A percentile compares a stretch with the other conserved stretches of the same genome.
Evolutionary conservation across 257 asterid genomes (phyloP).

Genomic region (Rehmannia glutinosa): DNA sequence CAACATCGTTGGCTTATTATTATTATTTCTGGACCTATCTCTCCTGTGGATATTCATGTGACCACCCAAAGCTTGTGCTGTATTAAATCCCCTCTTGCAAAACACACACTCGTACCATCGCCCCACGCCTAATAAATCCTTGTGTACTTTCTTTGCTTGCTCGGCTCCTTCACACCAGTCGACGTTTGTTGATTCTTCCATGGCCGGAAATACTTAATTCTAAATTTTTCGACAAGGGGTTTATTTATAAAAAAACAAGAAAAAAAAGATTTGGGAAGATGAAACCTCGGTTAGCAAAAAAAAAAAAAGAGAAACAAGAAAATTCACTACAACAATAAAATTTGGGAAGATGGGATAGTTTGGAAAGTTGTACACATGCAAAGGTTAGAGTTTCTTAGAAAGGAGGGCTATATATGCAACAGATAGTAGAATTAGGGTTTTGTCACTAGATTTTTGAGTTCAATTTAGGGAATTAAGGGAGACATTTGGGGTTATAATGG

Average conservation of each 20-base stretch:
- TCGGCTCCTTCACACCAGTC: slow-evolving; percentile 1
- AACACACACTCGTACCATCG: slow-evolving; percentile 52
- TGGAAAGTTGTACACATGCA: background rate
- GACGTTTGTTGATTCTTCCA: background rate
- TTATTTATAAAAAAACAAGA: no score
- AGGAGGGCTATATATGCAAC: background rate
- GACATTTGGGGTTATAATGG: background rate
- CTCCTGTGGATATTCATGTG: slow-evolving; percentile 62
- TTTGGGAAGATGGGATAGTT: background rate
- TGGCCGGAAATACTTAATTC: background rate
- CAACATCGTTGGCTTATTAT: slow-evolving; percentile 11
- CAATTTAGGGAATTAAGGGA: background rate
- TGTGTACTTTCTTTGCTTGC: slow-evolving; percentile 9
- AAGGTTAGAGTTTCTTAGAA: background rate
- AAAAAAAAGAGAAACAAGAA: no score
- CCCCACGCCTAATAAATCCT: slow-evolving; percentile 26
- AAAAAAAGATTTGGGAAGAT: no score
- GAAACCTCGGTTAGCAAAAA: no score
- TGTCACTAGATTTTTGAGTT: background rate
- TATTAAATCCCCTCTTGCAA: slow-evolving; percentile 62
- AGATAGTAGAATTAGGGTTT: background rate
- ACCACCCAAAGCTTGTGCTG: slow-evolving; percentile 65
- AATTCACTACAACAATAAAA: background rate
- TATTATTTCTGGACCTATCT: slow-evolving; percentile 26
- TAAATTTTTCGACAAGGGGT: no score